Evolutionary conservation across 78 protist species (phyloP).

Genomic region (Goniomonas avonlea): DNA sequence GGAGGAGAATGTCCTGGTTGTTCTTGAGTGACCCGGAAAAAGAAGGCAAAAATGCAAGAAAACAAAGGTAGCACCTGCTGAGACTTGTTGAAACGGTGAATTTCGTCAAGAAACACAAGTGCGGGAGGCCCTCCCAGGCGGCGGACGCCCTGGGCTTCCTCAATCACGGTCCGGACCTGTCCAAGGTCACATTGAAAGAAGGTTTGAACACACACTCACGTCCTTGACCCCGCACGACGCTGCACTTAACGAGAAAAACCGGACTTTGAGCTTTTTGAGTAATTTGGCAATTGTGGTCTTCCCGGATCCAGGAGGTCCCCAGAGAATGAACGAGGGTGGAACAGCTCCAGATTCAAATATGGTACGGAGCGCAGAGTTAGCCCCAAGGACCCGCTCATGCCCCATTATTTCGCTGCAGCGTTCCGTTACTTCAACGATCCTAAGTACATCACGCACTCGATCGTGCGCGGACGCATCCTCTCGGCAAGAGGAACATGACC

Average conservation of each 20-base stretch:
- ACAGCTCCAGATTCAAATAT: no score
- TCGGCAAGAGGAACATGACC: conserved; percentile 58
- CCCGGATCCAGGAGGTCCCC: conserved; percentile 45
- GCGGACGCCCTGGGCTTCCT: not conserved
- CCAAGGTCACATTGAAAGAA: not conserved
- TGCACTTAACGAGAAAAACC: no score
- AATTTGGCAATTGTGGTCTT: conserved; percentile 15
- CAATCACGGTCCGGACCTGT: not conserved
- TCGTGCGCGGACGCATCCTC: conserved; percentile 51
- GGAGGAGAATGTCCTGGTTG: conserved; percentile 58
- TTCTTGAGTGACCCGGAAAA: no score
- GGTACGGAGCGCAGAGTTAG: not conserved
- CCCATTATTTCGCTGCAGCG: not conserved
- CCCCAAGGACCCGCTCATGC: not conserved
- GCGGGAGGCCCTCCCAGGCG: not conserved
- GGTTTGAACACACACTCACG: no score
- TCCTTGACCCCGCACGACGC: not conserved
- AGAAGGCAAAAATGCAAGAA: not conserved
- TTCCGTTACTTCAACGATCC: not conserved
- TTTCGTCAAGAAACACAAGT: not conserved
- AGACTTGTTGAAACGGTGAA: conserved; percentile 33
- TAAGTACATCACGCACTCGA: not conserved
- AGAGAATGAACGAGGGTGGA: conserved; percentile 27
- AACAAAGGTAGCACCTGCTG: conserved; percentile 26
- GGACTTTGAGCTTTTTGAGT: not conserved